phyloP scores from a whole-genome alignment of 768 basidiomycete genomes.

The Tylopilus subfusipes region DNA sequence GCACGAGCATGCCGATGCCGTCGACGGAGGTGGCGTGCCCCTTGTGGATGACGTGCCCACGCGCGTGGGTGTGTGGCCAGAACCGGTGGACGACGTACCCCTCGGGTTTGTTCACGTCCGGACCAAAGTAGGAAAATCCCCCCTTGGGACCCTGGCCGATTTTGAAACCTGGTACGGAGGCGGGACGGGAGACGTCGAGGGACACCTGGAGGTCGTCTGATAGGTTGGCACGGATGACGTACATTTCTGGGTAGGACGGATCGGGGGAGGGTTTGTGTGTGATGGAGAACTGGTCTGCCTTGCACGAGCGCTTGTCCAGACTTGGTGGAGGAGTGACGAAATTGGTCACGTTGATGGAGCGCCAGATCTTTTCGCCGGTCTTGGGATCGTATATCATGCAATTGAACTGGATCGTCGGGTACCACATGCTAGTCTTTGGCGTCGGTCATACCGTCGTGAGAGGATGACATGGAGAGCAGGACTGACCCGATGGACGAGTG shows the following conservation, averaged over 20 bases:
- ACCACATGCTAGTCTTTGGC: constrained; percentile 66
- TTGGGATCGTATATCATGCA: constrained; percentile 84
- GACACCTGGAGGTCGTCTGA: constrained; percentile 77
- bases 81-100: constrained; percentile 89
- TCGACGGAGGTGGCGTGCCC: constrained; percentile 55
- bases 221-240: constrained; percentile 76
- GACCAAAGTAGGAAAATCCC: constrained; percentile 86
- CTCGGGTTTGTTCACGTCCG: constrained; percentile 62
- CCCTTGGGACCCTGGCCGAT: constrained; percentile 84
- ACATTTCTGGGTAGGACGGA: constrained; percentile 67
- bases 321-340: constrained; percentile 73
- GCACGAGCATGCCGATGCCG: constrained; percentile 82
- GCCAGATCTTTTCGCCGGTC: constrained; percentile 75
- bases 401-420: constrained; percentile 90
- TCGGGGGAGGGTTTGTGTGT: constrained; percentile 55
- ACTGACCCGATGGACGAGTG: constrained; percentile 87
- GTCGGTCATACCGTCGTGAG: constrained; percentile 7
- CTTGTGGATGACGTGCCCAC: constrained; percentile 65
- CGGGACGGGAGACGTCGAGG: constrained; percentile 67
- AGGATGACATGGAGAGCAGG: constrained; percentile 3
- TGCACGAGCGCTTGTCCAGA: constrained; percentile 82
- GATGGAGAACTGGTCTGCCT: constrained; percentile 81
- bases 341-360: constrained; percentile 79
- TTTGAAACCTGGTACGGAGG: constrained; percentile 82
- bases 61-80: constrained; percentile 68